Base-by-base conservation (phyloP, 805 yeast genomes). In the Metschnikowia picachoensis region DNA sequence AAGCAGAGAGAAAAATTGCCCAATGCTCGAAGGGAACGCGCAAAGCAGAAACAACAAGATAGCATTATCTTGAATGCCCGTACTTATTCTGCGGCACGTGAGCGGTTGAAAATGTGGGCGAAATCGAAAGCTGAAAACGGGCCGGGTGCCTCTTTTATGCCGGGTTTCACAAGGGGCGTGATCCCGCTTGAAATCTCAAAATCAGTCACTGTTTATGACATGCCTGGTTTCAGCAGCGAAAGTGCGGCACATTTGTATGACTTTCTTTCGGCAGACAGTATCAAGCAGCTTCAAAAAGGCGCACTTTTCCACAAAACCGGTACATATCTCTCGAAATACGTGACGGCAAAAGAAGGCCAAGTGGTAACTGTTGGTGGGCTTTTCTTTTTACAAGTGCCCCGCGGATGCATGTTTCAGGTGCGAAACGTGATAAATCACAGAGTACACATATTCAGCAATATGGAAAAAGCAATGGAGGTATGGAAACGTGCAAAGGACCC, bases 131-230 rank as follows among this genome's bases (percentile, higher is more conserved):
- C 57, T 4, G 58, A 53, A 12, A 53, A 62, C 34, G 79, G 79
- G 1, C 81, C 82, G 0, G 74, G 80, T 1, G 58, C 68, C 7
- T 72, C 80, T 33, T 62, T 68, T 43, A 64, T 84, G 38, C 96
- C 96, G 0, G 89, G 89, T 27, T 79, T 82, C 60, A 89, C 96
- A 0, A 73, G 87, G 56, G 74, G 70, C 3, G 56, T 73, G 12
- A 73, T 78, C 27, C 61, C 60, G 4, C 49, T 63, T 16, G 58
- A 54, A 10, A 49, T 67, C 28, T 45, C 66, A 48, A 16, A 60
- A 76, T 55, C 44, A 5, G 60, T 59, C 20, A 56, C 62, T 1
- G 51, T 76, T 3, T 60, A 64, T 41, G 82, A 78, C 53, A 75
- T 76, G 1, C 81, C 81, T 0, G 82, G 82, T 0, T 76, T 72